Conservation (phyloP, 1,139 yeast genomes). For the Pichia sp. region DNA sequence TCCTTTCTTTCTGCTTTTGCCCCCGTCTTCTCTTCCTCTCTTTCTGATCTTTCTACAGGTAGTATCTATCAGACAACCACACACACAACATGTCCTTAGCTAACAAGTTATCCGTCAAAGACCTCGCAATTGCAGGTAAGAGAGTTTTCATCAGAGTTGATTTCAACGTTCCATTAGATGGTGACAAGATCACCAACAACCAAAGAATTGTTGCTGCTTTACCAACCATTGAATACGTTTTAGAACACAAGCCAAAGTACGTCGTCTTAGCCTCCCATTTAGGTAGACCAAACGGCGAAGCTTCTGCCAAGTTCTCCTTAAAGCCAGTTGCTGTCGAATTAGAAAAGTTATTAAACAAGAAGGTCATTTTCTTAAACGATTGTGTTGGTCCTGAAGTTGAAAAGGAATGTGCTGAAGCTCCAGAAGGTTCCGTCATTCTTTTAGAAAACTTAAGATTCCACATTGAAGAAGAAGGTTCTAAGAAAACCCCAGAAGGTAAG, state of each 20-base stretch:
- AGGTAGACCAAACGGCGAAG: slow-evolving; percentile 97
- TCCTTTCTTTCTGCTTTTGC: no score
- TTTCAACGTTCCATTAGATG: slow-evolving; percentile 97
- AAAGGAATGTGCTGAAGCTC: slow-evolving; percentile 65
- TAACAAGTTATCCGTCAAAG: slow-evolving; percentile 87
- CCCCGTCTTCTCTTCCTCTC: background rate
- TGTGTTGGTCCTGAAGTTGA: slow-evolving; percentile 89
- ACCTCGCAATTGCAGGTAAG: slow-evolving; percentile 69
- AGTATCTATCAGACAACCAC: no score
- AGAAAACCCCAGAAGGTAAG: slow-evolving; percentile 84
- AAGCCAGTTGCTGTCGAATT: slow-evolving; percentile 91
- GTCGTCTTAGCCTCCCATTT: slow-evolving; percentile 91
- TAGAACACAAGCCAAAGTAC: slow-evolving; percentile 86
- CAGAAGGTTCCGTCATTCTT: slow-evolving; percentile 71
- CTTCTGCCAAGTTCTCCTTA: slow-evolving; percentile 76
- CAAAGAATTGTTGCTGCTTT: slow-evolving; percentile 98
- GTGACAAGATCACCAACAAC: slow-evolving; percentile 94
- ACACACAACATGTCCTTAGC: slow-evolving; percentile 72
- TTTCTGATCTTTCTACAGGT: no score
- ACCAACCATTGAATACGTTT: slow-evolving; percentile 93
- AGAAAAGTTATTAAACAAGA: slow-evolving; percentile 63
- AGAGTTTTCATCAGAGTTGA: slow-evolving; percentile 20
- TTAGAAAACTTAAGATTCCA: slow-evolving; percentile 97
- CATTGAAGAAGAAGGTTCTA: slow-evolving; percentile 94
- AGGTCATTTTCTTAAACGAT: slow-evolving; percentile 78